Evolutionary conservation across 2,329 filamentous ascomycete genomes (phyloP).

Genomic region (Fusarium longipes): DNA sequence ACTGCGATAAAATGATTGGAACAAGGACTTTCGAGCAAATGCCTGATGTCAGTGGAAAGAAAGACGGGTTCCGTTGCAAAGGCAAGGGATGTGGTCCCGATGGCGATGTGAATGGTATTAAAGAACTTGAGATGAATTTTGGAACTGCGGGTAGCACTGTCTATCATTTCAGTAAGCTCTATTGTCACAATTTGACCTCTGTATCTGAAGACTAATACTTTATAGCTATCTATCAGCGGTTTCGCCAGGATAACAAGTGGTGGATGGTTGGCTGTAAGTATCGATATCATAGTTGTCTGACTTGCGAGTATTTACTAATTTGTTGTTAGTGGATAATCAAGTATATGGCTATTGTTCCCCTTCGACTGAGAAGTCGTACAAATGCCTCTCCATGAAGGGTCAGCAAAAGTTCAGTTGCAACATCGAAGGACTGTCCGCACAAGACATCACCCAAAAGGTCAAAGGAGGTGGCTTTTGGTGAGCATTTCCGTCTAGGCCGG

Average conservation of each 20-base stretch:
- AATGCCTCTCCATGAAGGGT: neutral
- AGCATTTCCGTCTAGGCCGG: neutral
- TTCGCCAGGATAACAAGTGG: neutral
- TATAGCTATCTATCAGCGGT: neutral
- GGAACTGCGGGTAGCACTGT: neutral
- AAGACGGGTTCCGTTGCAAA: neutral
- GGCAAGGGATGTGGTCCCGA: neutral
- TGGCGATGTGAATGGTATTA: neutral
- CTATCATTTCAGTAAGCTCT: neutral
- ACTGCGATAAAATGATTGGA: neutral
- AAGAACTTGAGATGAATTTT: neutral
- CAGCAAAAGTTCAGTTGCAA: neutral
- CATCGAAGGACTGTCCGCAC: neutral
- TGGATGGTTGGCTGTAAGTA: neutral
- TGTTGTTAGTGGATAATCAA: neutral
- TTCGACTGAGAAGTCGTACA: neutral
- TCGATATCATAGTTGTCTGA: no score
- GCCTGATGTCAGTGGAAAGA: neutral
- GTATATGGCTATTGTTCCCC: neutral
- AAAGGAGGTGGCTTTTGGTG: neutral
- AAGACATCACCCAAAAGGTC: neutral
- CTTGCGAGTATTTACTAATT: neutral
- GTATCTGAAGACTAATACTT: no score
- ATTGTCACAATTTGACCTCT: no score
- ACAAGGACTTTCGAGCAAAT: neutral